These are phyloP conservation scores for Inosperma sp. DNA, from an alignment of 768 basidiomycete species.

Conservation along the genomic window DNA sequence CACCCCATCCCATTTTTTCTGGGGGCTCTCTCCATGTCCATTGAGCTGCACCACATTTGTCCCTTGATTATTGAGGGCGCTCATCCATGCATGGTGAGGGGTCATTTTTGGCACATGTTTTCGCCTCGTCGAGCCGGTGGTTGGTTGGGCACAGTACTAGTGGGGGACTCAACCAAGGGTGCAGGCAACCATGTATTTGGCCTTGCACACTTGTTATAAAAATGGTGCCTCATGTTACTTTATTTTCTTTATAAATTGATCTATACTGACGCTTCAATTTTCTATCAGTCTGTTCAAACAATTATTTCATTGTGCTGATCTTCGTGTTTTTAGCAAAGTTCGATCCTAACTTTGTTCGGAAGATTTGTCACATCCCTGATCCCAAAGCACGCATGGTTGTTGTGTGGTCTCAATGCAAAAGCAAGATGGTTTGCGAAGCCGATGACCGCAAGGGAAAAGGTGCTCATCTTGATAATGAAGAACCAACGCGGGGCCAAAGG, in stretches of 20 bases:
- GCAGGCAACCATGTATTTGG: constrained; percentile 46
- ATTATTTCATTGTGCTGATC: constrained; percentile 12
- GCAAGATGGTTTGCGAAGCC: constrained; percentile 82
- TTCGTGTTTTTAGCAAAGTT: constrained; percentile 50
- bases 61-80: constrained; percentile 77
- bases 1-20: constrained; percentile 96
- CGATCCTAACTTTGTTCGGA: constrained; percentile 80
- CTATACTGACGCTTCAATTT: constrained; percentile 61
- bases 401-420: constrained; percentile 84
- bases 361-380: constrained; percentile 81
- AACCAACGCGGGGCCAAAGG: constrained; percentile 85
- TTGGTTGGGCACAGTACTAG: constrained; percentile 85
- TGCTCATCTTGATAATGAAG: constrained; percentile 61
- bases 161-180: constrained; percentile 97
- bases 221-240: constrained; percentile 46
- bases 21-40: constrained; percentile 96
- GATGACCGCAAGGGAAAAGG: constrained; percentile 87
- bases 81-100: constrained; percentile 74
- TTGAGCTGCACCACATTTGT: constrained; percentile 81
- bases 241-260: constrained; percentile 23
- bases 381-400: constrained; percentile 83
- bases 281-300: constrained; percentile 41
- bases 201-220: constrained; percentile 61
- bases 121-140: constrained; percentile 74
- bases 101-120: constrained; percentile 64